Percentiles rank a stretch among this genome's conserved stretches.
phyloP scores from a whole-genome alignment of 2,329 filamentous ascomycete species.

The Pseudocercospora fuligena region DNA sequence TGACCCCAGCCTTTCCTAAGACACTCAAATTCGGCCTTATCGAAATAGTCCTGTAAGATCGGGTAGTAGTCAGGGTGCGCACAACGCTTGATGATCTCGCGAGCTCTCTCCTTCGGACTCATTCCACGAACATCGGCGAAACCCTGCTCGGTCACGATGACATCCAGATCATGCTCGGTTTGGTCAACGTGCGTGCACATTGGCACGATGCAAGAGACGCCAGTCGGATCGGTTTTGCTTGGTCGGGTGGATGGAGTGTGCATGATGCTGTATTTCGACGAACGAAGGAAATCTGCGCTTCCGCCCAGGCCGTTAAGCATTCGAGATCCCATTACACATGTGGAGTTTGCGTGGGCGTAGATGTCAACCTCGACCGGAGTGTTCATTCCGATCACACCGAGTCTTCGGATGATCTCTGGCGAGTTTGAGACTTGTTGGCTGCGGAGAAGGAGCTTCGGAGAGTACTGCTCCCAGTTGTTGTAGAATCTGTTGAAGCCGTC shows the following conservation, averaged over 20 bases:
- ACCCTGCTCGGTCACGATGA: conserved; percentile 79
- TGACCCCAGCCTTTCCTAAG: conserved; percentile 86
- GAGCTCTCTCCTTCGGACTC: conserved; percentile 76
- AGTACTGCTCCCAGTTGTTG: conserved; percentile 79
- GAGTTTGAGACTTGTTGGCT: conserved; percentile 89
- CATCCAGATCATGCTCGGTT: conserved; percentile 89
- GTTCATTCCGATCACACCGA: conserved; percentile 93
- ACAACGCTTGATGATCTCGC: conserved; percentile 85
- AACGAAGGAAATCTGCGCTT: conserved; percentile 79
- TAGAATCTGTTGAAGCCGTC: conserved; percentile 93
- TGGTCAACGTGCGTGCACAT: conserved; percentile 93
- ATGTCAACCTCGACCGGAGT: conserved; percentile 93
- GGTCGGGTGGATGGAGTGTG: conserved; percentile 84
- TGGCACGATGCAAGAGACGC: conserved; percentile 86
- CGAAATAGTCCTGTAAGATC: conserved; percentile 80
- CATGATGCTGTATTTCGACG: conserved; percentile 87
- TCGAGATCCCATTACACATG: conserved; percentile 84
- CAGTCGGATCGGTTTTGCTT: conserved; percentile 79
- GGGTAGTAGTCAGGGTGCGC: conserved; percentile 83
- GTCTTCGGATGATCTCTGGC: conserved; percentile 84
- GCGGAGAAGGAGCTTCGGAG: conserved; percentile 80
- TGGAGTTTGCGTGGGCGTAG: conserved; percentile 90
- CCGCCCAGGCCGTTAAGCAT: conserved; percentile 88
- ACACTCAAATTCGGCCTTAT: conserved; percentile 85
- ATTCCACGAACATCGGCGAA: conserved; percentile 85